Base-by-base conservation (phyloP, 2,329 filamentous ascomycete genomes). In the Fusarium sublunatum region DNA sequence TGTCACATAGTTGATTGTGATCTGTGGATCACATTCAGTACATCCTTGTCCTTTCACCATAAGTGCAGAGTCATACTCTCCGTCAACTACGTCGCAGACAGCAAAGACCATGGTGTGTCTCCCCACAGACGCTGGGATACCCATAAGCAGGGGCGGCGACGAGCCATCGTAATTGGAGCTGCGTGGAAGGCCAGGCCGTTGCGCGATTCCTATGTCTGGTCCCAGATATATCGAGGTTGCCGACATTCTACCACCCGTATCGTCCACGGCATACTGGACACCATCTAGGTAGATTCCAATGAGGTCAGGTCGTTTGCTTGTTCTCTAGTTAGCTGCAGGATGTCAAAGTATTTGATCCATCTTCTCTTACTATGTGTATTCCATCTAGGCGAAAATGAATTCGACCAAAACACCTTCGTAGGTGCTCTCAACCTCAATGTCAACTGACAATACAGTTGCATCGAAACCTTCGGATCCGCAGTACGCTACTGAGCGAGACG, bases 81-180 rank as follows among this genome's bases (percentile, higher is more conserved):
- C 31, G 12, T 51, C 48, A 13, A 42, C 31, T 5, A 7, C 11
- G 19, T 51, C 48, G 8, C 48, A 51, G 29, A 51, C 28, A 29
- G 48, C 48, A 44, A 51, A 51, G 10, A 51, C 39, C 48, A 51
- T 51, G 3, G 28, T 36, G 40, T 51, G 48, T 22, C n/a, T 4
- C 9, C 48, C 48, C 8, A 38, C 22, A 2, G 10, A 22, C 10
- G 48, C 39, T 22, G 38, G 24, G 11, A 51, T 44, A 9, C 48
- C 48, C 38, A 51, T 15, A 5, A 44, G 24, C 15, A 51, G 32
- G 1, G 48, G 48, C 24, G 41, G 41, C 11, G 48, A 25, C 2
- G 48, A 29, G 19, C 34, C 48, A 10, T 39, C 28, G 6, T 51
- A 51, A 9, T 29, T 47, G 22, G 44, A 47, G 24, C 44, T 28